Evolutionary conservation across 1,284 basidiomycete species (phyloP).

Genomic region (Cryptococcus sp.): DNA sequence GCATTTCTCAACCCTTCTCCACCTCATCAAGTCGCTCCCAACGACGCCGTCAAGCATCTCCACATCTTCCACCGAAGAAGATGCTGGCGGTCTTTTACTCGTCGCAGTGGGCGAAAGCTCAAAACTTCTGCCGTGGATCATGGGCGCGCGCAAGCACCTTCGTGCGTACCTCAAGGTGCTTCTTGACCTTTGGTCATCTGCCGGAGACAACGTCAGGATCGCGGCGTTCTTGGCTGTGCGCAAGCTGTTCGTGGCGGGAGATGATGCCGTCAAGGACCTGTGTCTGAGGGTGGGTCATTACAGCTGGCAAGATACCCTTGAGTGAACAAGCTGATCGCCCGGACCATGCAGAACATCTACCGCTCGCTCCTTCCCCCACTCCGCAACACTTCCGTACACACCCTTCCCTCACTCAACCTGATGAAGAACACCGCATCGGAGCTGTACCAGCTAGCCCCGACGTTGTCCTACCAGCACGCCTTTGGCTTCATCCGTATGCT

Average conservation of each 20-base stretch:
- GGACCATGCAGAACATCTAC: conserved; percentile 69
- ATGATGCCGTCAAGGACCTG: conserved; percentile 79
- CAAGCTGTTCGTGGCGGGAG: conserved; percentile 74
- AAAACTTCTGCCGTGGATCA: conserved; percentile 83
- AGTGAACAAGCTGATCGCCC: not conserved
- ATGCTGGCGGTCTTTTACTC: conserved; percentile 58
- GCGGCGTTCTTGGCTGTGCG: conserved; percentile 85
- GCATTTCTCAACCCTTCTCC: conserved; percentile 81
- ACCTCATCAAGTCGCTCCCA: conserved; percentile 77
- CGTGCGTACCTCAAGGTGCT: conserved; percentile 85
- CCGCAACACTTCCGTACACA: conserved; percentile 77
- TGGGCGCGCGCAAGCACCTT: conserved; percentile 77
- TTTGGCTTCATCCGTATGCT: conserved; percentile 97
- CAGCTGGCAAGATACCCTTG: not conserved
- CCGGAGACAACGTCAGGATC: conserved; percentile 79
- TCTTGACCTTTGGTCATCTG: conserved; percentile 78
- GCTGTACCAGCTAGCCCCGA: conserved; percentile 73
- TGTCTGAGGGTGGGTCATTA: conserved; percentile 72
- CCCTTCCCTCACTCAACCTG: conserved; percentile 88
- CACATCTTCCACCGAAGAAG: conserved; percentile 37
- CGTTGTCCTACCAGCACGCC: conserved; percentile 78
- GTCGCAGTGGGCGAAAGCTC: conserved; percentile 78
- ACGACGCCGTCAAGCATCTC: conserved; percentile 50
- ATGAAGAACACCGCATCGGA: conserved; percentile 99
- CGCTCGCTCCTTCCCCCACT: conserved; percentile 75